A percentile compares a stretch with the other conserved stretches of the same genome.
Evolutionary conservation across 1,139 yeast species (phyloP).

Genomic region (Kodamaea alishanica): DNA sequence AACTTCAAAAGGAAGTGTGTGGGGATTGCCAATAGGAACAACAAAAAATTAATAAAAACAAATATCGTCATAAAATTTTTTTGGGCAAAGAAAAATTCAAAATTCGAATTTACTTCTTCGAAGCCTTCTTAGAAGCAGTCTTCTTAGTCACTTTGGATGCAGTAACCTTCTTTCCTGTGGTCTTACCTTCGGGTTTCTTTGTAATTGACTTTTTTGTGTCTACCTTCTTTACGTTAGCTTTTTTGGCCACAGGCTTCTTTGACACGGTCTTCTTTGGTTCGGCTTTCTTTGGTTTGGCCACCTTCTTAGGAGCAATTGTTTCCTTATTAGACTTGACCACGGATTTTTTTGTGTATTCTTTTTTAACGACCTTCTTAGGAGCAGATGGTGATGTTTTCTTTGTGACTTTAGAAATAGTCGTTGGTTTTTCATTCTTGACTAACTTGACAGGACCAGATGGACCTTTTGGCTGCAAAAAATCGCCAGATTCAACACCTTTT

Average conservation of each 20-base stretch:
- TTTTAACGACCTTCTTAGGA: constrained; percentile 10
- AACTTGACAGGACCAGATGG: constrained; percentile 72
- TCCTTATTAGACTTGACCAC: constrained; percentile 14
- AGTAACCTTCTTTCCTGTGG: background rate
- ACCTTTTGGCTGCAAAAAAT: constrained; percentile 84
- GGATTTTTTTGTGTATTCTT: constrained; percentile 13
- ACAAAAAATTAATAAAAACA: too few species aligned
- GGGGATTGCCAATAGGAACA: too few species aligned
- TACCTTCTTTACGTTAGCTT: constrained; percentile 16
- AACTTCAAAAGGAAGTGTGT: constrained; percentile 1
- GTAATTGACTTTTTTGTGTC: constrained; percentile 9
- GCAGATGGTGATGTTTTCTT: constrained; percentile 16
- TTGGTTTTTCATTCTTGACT: constrained; percentile 41
- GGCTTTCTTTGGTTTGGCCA: constrained; percentile 10
- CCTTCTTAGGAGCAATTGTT: constrained; percentile 15
- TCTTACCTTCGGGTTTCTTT: constrained; percentile 3
- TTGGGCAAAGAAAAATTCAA: too few species aligned
- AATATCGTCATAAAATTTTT: too few species aligned
- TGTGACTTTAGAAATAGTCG: constrained; percentile 16
- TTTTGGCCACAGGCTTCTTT: constrained; percentile 19
- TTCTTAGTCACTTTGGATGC: constrained; percentile 15
- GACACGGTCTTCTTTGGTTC: constrained; percentile 18
- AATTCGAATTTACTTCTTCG: constrained; percentile 15
- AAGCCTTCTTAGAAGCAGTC: constrained; percentile 23
- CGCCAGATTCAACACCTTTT: constrained; percentile 76